Conservation (phyloP, 2,329 filamentous ascomycete species). For the Aspergillus fumigatus region DNA sequence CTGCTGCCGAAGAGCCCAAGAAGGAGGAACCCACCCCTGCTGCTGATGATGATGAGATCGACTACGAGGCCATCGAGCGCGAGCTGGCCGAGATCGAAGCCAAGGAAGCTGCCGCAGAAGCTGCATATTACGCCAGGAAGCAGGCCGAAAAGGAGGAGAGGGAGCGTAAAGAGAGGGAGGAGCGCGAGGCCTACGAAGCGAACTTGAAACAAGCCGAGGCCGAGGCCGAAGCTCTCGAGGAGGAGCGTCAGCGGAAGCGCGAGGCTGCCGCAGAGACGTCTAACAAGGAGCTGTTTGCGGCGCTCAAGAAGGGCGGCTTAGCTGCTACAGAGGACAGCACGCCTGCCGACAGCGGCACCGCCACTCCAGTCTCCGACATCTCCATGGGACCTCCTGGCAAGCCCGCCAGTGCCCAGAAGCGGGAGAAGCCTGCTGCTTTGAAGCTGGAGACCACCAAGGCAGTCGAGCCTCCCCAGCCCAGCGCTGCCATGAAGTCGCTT, state of each 20-base stretch:
- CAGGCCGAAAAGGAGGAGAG: conserved; percentile 63
- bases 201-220: conserved; percentile 47
- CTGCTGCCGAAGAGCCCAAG: conserved; percentile 27
- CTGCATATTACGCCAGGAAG: conserved; percentile 63
- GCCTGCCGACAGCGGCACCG: conserved; percentile 41
- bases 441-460: conserved; percentile 84
- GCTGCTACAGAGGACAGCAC: conserved; percentile 35
- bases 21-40: conserved; percentile 32
- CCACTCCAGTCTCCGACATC: conserved; percentile 44
- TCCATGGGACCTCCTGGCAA: conserved; percentile 51
- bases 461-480: conserved; percentile 87
- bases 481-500: conserved; percentile 85
- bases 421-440: conserved; percentile 75
- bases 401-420: conserved; percentile 57
- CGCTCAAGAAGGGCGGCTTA: conserved; percentile 40
- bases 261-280: conserved; percentile 29
- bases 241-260: conserved; percentile 41
- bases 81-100: conserved; percentile 46
- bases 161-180: conserved; percentile 44
- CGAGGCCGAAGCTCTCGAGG: conserved; percentile 45
- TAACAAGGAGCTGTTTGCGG: conserved; percentile 40
- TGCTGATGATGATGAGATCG: conserved; percentile 40
- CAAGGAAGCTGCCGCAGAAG: conserved; percentile 43
- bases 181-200: conserved; percentile 40
- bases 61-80: conserved; percentile 44